Evolutionary conservation across 2,329 filamentous ascomycete species (phyloP).

Genomic region (Pestalotiopsis sp.): DNA sequence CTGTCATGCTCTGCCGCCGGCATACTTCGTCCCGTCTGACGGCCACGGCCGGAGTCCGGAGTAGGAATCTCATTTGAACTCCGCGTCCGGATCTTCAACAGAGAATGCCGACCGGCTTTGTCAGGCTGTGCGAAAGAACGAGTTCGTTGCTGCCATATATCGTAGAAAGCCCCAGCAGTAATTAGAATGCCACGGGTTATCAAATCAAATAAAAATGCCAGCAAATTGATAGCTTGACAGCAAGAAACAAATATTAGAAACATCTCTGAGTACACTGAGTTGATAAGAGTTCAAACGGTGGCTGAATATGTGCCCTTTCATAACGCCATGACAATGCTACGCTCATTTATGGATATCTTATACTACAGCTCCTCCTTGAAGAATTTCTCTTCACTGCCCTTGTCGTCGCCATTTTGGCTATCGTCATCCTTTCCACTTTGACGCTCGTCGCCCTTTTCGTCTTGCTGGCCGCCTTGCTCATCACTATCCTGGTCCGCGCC

Average conservation of each 20-base stretch:
- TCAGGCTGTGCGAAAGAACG: not conserved
- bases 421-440: slow-evolving; percentile 22
- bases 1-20: not conserved
- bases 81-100: not conserved
- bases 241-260: no score
- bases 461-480: slow-evolving; percentile 28
- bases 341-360: slow-evolving; percentile 10
- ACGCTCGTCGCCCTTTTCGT: slow-evolving; percentile 27
- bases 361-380: slow-evolving; percentile 55
- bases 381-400: slow-evolving; percentile 52
- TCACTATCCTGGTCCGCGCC: slow-evolving; percentile 33
- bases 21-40: not conserved
- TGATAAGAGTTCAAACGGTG: not conserved
- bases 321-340: slow-evolving; percentile 21
- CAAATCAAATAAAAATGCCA: no score
- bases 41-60: not conserved
- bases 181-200: no score
- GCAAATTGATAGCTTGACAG: no score
- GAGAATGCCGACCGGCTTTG: not conserved
- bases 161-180: no score
- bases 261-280: no score
- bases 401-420: slow-evolving; percentile 18
- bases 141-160: no score
- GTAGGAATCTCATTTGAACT: not conserved
- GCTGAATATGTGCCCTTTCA: not conserved